Evolutionary conservation across 805 yeast genomes (phyloP).

Genomic region (Kluyveromyces nonfermentans): DNA sequence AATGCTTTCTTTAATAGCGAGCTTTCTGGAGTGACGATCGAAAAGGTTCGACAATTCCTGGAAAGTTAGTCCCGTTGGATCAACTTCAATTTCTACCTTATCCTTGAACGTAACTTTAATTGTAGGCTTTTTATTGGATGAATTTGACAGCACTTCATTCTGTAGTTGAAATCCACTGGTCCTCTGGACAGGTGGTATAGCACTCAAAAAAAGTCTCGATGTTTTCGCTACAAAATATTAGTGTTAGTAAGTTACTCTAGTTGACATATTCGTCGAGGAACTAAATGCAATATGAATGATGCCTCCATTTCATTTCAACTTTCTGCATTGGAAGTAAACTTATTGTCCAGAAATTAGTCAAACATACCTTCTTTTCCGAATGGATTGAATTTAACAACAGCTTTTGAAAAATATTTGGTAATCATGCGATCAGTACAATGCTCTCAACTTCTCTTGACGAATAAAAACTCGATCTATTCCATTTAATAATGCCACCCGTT

Average conservation of each 20-base stretch:
- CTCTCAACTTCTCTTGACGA: not conserved
- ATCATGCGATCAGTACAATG: slow-evolving; percentile 44
- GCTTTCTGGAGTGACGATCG: slow-evolving; percentile 74
- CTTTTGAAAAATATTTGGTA: slow-evolving; percentile 78
- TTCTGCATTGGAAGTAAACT: slow-evolving; percentile 8
- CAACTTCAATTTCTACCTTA: slow-evolving; percentile 56
- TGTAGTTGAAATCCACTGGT: slow-evolving; percentile 48
- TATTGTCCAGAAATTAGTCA: slow-evolving; percentile 1
- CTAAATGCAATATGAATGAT: too few species aligned
- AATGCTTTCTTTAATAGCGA: slow-evolving; percentile 67
- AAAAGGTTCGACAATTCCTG: slow-evolving; percentile 56
- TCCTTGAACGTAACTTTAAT: slow-evolving; percentile 76
- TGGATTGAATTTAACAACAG: slow-evolving; percentile 72
- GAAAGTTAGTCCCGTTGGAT: slow-evolving; percentile 49
- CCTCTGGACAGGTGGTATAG: slow-evolving; percentile 70
- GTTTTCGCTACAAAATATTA: slow-evolving; percentile 43
- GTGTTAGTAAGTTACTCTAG: not conserved
- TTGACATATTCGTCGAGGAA: too few species aligned
- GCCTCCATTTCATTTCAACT: not conserved
- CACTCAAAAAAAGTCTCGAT: slow-evolving; percentile 69
- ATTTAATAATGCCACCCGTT: too few species aligned
- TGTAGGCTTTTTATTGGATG: slow-evolving; percentile 42
- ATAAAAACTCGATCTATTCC: not conserved
- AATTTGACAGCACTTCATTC: slow-evolving; percentile 46
- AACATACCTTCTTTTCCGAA: slow-evolving; percentile 50